Base-by-base conservation (phyloP, 1,284 basidiomycete genomes). In the Agaricales sp. region DNA sequence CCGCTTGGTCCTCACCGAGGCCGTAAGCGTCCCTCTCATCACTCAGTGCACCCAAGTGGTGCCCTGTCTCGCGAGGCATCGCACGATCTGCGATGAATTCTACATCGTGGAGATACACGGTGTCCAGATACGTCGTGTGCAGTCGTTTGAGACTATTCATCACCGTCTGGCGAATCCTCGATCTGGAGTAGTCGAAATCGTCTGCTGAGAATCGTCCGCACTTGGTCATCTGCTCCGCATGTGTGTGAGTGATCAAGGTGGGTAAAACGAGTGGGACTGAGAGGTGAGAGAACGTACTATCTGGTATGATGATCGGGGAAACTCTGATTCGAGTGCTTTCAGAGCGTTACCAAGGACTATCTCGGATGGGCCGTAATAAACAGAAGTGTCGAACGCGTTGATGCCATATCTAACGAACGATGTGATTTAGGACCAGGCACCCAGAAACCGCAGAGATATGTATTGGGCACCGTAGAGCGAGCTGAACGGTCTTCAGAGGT, bases 211-310 rank as follows among this genome's bases (percentile, higher is more conserved):
- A 94, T 45, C 94, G 80, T 20, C 93, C 95, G 53, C 86, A 89
- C 67, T 99, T 99, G n/a, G 93, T 94, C 67, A 92, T 83, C 86
- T 89, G 50, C 1, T n/a, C n/a, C n/a, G n/a, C n/a, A n/a, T n/a
- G n/a, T n/a, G n/a, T n/a, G 38, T n/a, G n/a, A 21, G 43, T 21
- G 13, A 49, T 52, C 19, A 49, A 37, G 43, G 45, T 30, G 11
- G 13, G 46, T 35, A 22, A 18, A 13, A 19, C 41, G 41, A 24
- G 14, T 48, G 13, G 22, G 12, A 41, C n/a, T n/a, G n/a, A 19
- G 21, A 47, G 20, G 48, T 45, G 23, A 14, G 11, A 52, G 44
- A 16, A 57, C 70, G 52, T 60, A 87, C 86, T 63, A 95, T 64
- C 57, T 81, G 75, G 63, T 95, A 96, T 1, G 82, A 80, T 13